Conservation (phyloP, 2,329 filamentous ascomycete species). For the Alternaria ventricosa region DNA sequence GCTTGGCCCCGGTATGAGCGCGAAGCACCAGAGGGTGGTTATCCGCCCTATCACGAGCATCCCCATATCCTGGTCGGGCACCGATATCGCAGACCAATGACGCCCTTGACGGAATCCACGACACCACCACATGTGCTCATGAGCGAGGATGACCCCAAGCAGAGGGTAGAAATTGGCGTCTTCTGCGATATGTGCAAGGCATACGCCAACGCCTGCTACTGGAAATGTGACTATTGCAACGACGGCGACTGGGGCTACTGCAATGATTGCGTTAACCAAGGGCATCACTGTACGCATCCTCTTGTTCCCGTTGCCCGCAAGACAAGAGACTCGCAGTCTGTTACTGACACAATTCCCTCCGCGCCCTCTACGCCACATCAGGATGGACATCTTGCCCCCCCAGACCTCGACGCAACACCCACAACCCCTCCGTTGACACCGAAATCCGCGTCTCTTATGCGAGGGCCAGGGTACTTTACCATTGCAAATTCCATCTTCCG, state of each 20-base stretch:
- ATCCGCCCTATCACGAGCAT: constrained; percentile 50
- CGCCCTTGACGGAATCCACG: constrained; percentile 29
- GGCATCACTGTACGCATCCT: constrained; percentile 79
- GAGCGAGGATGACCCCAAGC: constrained; percentile 71
- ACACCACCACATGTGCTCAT: constrained; percentile 42
- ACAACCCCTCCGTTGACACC: constrained; percentile 50
- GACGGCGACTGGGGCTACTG: constrained; percentile 96
- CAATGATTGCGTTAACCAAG: constrained; percentile 83
- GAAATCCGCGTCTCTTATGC: constrained; percentile 52
- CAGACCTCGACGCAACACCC: constrained; percentile 31
- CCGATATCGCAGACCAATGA: constrained; percentile 48
- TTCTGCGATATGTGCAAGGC: constrained; percentile 81
- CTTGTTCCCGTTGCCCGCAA: constrained; percentile 77
- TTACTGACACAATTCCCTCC: constrained; percentile 13
- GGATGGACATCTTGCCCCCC: constrained; percentile 31
- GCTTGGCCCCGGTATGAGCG: constrained; percentile 71
- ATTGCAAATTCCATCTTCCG: constrained; percentile 60
- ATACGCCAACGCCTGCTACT: constrained; percentile 83
- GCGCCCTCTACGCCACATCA: constrained; percentile 24
- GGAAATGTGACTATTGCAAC: constrained; percentile 87
- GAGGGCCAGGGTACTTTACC: constrained; percentile 41
- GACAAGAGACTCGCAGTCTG: constrained; percentile 22
- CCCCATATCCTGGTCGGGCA: constrained; percentile 62
- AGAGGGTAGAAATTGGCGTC: constrained; percentile 75
- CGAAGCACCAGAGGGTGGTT: constrained; percentile 50